phyloP scores from a whole-genome alignment of 139 green algal species.

The Volvox reticuliferus region DNA sequence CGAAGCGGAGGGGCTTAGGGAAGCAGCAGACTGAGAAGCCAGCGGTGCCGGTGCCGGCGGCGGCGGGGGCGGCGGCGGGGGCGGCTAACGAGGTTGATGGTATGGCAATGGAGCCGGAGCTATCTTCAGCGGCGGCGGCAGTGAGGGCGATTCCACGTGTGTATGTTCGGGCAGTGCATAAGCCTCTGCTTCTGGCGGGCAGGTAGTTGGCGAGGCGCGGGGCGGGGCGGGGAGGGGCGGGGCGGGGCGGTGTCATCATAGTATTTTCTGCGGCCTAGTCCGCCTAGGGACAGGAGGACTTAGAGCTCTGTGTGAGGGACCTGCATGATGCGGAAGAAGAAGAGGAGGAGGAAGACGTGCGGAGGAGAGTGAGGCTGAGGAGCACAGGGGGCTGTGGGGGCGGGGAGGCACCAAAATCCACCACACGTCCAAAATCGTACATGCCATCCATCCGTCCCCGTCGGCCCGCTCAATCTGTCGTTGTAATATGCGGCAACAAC shows the following conservation, averaged over 20 bases:
- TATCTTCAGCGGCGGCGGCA: background rate
- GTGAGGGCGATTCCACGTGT: background rate
- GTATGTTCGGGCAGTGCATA: background rate
- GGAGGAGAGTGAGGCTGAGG: background rate
- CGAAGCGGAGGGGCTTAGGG: background rate
- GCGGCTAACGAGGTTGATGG: background rate
- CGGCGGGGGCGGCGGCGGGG: no score
- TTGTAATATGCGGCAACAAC: no score
- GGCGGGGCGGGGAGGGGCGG: background rate
- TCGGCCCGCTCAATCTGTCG: no score
- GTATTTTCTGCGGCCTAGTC: no score
- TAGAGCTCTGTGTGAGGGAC: background rate
- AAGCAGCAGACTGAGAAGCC: background rate
- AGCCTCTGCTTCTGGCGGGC: conserved; percentile 21
- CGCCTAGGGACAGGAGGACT: background rate
- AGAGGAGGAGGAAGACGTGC: no score
- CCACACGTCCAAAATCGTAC: no score
- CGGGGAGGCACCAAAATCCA: no score
- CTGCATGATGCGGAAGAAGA: background rate
- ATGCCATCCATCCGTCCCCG: no score
- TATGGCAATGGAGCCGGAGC: background rate
- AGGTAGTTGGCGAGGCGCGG: background rate
- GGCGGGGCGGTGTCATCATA: no score
- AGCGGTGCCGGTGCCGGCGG: background rate
- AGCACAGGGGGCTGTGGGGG: background rate